Base-by-base conservation (phyloP, 805 yeast genomes). In the Yarrowia divulgata region DNA sequence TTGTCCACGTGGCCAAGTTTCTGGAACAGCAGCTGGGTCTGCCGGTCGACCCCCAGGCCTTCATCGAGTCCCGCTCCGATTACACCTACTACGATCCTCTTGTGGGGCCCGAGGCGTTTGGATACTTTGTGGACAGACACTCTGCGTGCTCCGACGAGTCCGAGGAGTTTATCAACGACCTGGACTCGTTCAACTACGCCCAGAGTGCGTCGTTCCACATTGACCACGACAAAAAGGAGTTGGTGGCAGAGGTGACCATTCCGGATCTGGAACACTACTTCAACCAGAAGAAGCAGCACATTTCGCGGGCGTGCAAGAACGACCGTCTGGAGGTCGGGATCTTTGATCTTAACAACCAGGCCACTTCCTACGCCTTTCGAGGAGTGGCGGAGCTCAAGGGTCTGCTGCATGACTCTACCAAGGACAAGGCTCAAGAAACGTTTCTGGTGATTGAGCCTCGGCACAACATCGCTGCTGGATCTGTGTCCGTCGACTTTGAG, bases 201-300 rank as follows among this genome's bases (percentile, higher is more conserved):
- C 66, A 45, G 14, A 19, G 48, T 7, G 66, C 50, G 1, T 13
- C 32, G 2, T 63, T 63, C 55, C 45, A 63, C 29, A 49, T 48
- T 63, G 68, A 63, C 39, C 66, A 60, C 19, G 52, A 48, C 32
- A 63, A 63, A 40, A 49, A 63, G 57, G 57, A 63, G 48, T 48
- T 63, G 14, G 57, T 63, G 14, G 46, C 68, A 7, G 57, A 63
- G 68, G 48, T 63, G 39, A 63, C 55, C 13, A 14, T 37, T 1
- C 55, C 68, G 8, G 45, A 48, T 63, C 23, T 63, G 45, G 19
- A 35, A 19, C 46, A 35, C 29, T 63, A 43, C 57, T 23, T 63
- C 48, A 13, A 32, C 3, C 35, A 37, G 29, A 46, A 48, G 55
- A 63, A 48, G 57, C 39, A 63, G 50, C 57, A 49, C 46, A 37